Evolutionary conservation across 257 asterid genomes (phyloP).

Genomic region (Galeopsis tetrahit): DNA sequence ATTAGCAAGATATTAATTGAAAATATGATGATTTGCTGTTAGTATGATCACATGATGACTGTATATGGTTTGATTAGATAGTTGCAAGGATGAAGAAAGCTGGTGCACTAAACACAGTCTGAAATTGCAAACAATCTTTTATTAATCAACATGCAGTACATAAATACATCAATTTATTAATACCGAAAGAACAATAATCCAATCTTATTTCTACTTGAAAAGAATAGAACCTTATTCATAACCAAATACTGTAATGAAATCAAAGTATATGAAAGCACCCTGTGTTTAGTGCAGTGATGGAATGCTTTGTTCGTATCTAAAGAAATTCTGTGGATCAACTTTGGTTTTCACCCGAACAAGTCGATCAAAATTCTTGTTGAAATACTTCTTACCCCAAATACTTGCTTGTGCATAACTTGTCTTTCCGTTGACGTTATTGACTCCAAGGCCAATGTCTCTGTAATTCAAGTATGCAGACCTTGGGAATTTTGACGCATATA

Average conservation of each 20-base stretch:
- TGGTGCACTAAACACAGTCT: no score
- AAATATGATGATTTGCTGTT: no score
- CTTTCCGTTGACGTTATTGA: background rate
- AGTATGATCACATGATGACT: no score
- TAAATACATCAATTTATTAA: background rate
- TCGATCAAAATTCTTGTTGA: background rate
- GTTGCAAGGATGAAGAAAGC: no score
- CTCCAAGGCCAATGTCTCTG: background rate
- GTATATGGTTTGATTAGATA: no score
- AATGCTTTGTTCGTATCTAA: background rate
- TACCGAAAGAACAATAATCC: background rate
- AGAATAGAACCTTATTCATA: background rate
- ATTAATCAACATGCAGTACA: background rate
- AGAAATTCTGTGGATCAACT: background rate
- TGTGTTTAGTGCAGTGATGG: background rate
- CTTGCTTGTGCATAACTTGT: constrained; percentile 1
- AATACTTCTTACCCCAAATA: constrained; percentile 11
- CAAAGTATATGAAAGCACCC: background rate
- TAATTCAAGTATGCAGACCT: background rate
- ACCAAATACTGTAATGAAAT: background rate
- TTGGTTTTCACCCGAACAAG: background rate
- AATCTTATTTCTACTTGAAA: background rate
- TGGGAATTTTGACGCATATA: background rate
- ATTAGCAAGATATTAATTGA: no score
- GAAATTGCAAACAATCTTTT: no score